Evolutionary conservation across 2,329 filamentous ascomycete genomes (phyloP).

Genomic region (Pseudogymnoascus pannorum): DNA sequence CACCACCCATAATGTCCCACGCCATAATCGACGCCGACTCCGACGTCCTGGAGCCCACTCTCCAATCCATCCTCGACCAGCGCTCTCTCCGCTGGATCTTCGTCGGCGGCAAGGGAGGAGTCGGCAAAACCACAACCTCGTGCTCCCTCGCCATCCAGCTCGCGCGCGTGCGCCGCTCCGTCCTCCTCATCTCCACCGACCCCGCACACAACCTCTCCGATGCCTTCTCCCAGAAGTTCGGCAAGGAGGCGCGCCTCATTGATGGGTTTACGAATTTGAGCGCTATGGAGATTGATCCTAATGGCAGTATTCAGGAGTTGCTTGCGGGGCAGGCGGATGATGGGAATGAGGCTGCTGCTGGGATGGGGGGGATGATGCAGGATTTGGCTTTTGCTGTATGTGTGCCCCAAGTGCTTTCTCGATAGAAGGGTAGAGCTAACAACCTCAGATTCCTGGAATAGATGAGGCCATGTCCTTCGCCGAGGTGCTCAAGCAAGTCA

Average conservation of each 20-base stretch:
- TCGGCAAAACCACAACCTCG: slow-evolving; percentile 98
- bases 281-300: slow-evolving; percentile 99
- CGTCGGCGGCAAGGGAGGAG: slow-evolving; percentile 95
- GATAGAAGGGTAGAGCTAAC: background rate
- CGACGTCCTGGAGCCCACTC: slow-evolving; percentile 79
- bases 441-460: slow-evolving; percentile 82
- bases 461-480: slow-evolving; percentile 99
- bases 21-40: slow-evolving; percentile 52
- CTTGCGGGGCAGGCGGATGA: slow-evolving; percentile 71
- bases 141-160: slow-evolving; percentile 98
- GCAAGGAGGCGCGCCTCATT: slow-evolving; percentile 90
- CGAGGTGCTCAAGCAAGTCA: slow-evolving; percentile 98
- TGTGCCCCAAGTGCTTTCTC: slow-evolving; percentile 16
- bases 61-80: slow-evolving; percentile 92
- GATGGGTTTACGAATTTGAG: slow-evolving; percentile 90
- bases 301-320: slow-evolving; percentile 93
- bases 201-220: slow-evolving; percentile 97
- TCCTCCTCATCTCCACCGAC: slow-evolving; percentile 96
- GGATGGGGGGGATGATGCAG: slow-evolving; percentile 94
- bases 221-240: slow-evolving; percentile 98
- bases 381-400: slow-evolving; percentile 89
- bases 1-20: slow-evolving; percentile 30
- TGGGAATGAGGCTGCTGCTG: slow-evolving; percentile 61
- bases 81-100: slow-evolving; percentile 97
- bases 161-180: slow-evolving; percentile 86